phyloP scores from a whole-genome alignment of 1,284 basidiomycete species.

The Rhodotorula sp. region DNA sequence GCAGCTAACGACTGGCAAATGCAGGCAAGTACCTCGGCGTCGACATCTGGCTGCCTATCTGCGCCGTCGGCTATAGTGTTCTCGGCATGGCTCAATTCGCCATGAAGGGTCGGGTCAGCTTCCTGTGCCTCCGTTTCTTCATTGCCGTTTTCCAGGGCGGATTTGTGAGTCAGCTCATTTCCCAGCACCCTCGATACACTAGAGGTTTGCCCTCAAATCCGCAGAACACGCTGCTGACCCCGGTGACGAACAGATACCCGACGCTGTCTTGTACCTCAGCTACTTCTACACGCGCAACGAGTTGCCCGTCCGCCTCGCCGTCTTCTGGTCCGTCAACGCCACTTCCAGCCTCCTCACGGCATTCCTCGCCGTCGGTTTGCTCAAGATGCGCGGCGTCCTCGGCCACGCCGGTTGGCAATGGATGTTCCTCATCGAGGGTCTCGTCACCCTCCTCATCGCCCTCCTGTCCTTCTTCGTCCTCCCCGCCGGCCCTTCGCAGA shows the following conservation, averaged over 20 bases:
- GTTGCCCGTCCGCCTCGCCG: conserved; percentile 9
- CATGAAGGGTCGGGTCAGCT: conserved; percentile 40
- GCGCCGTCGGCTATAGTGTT: neutral
- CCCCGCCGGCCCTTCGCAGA: conserved; percentile 51
- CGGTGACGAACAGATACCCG: too few species aligned
- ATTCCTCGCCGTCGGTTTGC: conserved; percentile 32
- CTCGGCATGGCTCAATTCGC: conserved; percentile 26
- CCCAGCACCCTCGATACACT: too few species aligned
- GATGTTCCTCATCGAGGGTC: conserved; percentile 36
- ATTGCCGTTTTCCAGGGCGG: conserved; percentile 50
- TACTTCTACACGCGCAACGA: conserved; percentile 9
- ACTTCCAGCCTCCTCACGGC: conserved; percentile 1
- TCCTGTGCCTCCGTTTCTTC: conserved; percentile 49
- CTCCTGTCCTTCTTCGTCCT: conserved; percentile 46
- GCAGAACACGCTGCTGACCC: neutral
- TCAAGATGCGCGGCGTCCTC: conserved; percentile 29
- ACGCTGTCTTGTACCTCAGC: neutral
- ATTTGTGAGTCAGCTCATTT: neutral
- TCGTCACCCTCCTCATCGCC: conserved; percentile 40
- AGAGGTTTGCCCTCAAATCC: neutral
- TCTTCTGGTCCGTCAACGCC: conserved; percentile 8
- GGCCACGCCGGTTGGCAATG: conserved; percentile 33
- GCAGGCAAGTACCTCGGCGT: conserved; percentile 50
- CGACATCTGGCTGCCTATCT: conserved; percentile 33
- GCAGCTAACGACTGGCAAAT: too few species aligned